Base-by-base conservation (phyloP, 1,284 basidiomycete genomes). In the Malassezia furfur region DNA sequence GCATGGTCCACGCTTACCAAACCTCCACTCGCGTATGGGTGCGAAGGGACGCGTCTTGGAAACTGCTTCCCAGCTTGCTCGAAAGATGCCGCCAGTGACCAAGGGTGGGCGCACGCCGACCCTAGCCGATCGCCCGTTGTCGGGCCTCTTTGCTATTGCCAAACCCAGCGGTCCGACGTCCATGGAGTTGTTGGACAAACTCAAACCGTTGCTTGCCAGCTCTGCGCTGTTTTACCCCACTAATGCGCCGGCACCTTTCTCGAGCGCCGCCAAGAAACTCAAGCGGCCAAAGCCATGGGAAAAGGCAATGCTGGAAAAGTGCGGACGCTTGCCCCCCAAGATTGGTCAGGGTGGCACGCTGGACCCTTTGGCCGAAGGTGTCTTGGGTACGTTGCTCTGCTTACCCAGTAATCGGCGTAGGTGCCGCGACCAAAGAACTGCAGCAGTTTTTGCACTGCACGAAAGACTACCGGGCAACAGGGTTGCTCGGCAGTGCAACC, bases 351-450 rank as follows among this genome's bases (percentile, higher is more conserved):
- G 89, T 43, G 91, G 91, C 15, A 99, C 94, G 3, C 79, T 99
- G 43, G 94, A 99, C 78, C 94, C 94, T 11, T 80, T 98, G 17
- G 94, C 94, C n/a, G 86, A 90, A 72, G 90, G 90, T 44, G 89
- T 93, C 19, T 57, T 63, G 37, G 55, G 45, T 39, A 39, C 25
- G 44, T 52, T 5, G 10, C 35, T 5, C 3, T 3, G n/a, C 35
- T 39, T 14, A 14, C 7, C 45, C 62, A 91, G 91, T 96, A 45
- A 80, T 99, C 49, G 94, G 91, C 39, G 80, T 96, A 30, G 87
- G 87, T 28, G 85, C 84, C 70, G 93, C 85, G 15, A 98, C 94
- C 1, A 98, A 96, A 78, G 84, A 84, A 61, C 79, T 98, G 32
- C 79, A 81, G 34, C 81, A 85, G 52, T 94, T 96, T 74, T 79